Base-by-base conservation (phyloP, 768 basidiomycete species). In the Gloeostereum incarnatum region DNA sequence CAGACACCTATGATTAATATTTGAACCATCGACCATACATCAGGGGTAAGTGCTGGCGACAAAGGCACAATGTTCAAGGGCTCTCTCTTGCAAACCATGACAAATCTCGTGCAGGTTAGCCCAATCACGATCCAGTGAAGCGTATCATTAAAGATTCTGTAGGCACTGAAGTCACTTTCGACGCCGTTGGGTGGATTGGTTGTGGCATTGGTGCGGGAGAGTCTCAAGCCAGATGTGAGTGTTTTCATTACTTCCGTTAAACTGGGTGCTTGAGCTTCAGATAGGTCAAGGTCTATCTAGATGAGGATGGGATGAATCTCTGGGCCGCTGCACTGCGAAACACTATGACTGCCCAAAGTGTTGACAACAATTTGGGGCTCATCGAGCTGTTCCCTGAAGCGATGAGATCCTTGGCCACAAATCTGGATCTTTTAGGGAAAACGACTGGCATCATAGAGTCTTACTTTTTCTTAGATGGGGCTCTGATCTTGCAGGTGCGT, bases 271-370 rank as follows among this genome's bases (percentile, higher is more conserved):
- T 18, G 43, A 33, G 10, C 39, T 37, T 45, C 45, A 36, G 4
- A 21, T 44, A 89, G 86, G 68, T 66, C 21, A 66, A 69, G n/a
- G 58, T 70, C 24, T 69, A 82, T 44, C 68, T 94, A 17, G 89
- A 93, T 47, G 75, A 78, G 43, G 90, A 93, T 54, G 83, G 75
- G 0, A 54, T 91, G 33, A 66, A 63, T 29, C 71, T 94, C 8
- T 93, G 90, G 91, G 63, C 69, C 17, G 63, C 71, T 22, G 73
- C 83, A 1, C 59, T 92, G 25, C 69, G 78, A 34, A 85, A 87
- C 49, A 70, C 82, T 1, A 54, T 67, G 1, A 61, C 66, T 1
- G 53, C 88, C 6, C 59, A 69, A 8, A 68, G 59, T 42, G 48
- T 59, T n/a, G 57, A 64, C 36, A 70, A 70, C 1, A 59, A 56